A percentile compares a stretch with the other conserved stretches of the same genome.
phyloP scores from a whole-genome alignment of 2,329 filamentous ascomycete species.

The Fusarium coicis region DNA sequence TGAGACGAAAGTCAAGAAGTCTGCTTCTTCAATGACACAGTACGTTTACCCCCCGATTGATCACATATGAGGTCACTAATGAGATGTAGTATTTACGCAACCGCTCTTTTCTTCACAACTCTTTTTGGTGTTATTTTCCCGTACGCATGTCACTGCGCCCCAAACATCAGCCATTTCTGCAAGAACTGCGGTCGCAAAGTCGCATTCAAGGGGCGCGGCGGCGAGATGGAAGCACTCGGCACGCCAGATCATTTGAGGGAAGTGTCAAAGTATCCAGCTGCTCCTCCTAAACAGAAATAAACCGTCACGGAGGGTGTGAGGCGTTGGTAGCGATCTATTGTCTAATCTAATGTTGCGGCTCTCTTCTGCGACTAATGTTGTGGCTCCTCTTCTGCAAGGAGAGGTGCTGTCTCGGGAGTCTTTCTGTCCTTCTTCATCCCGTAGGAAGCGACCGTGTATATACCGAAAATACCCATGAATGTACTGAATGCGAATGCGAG shows the following conservation, averaged over 20 bases:
- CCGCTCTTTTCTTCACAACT: constrained; percentile 39
- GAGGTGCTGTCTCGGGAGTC: constrained; percentile 39
- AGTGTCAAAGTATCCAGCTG: constrained; percentile 36
- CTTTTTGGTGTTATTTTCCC: constrained; percentile 40
- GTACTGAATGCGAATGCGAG: constrained; percentile 80
- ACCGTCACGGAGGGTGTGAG: not conserved
- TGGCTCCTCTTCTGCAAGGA: constrained; percentile 25
- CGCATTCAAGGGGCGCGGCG: constrained; percentile 25
- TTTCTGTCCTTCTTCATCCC: constrained; percentile 51
- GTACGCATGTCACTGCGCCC: constrained; percentile 35
- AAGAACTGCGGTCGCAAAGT: constrained; percentile 43
- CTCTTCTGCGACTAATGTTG: not conserved
- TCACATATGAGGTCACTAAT: not conserved
- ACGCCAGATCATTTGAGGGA: constrained; percentile 44
- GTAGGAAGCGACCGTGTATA: constrained; percentile 75
- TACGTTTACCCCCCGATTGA: constrained; percentile 5
- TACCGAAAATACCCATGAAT: constrained; percentile 74
- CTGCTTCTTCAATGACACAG: constrained; percentile 40
- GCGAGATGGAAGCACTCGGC: constrained; percentile 34
- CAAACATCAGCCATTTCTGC: constrained; percentile 42
- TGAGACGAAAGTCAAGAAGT: constrained; percentile 36
- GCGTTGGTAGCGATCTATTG: constrained; percentile 16
- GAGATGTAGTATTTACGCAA: constrained; percentile 2
- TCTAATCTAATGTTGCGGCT: constrained; percentile 8
- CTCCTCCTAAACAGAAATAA: constrained; percentile 14